These are phyloP conservation scores for Ustilaginoidea virens DNA, from an alignment of 2,329 filamentous ascomycete genomes.

Conservation along the genomic window DNA sequence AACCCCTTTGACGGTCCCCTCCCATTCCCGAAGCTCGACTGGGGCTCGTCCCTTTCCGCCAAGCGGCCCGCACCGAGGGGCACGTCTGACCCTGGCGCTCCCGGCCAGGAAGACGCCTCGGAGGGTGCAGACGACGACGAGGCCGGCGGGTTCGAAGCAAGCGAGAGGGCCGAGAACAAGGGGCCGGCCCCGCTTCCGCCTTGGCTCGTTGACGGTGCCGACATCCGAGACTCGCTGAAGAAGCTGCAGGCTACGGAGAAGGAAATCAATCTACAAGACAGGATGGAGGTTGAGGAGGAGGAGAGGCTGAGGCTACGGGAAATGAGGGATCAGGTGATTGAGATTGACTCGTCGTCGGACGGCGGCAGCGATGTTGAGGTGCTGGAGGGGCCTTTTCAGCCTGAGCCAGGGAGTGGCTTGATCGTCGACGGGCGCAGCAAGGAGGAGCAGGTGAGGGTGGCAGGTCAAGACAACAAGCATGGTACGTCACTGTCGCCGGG, in stretches of 20 bases:
- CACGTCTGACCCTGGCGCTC: conserved; percentile 9
- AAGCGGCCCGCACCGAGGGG: conserved; percentile 19
- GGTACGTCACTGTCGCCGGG: neutral
- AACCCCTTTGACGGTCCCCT: conserved; percentile 63
- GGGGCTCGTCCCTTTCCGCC: conserved; percentile 44
- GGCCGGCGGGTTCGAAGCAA: conserved; percentile 51
- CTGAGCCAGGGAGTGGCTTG: neutral
- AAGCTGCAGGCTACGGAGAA: conserved; percentile 40
- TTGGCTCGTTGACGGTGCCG: conserved; percentile 52
- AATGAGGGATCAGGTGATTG: conserved; percentile 36
- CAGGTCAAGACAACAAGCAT: neutral
- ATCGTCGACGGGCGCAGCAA: neutral
- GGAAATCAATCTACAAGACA: conserved; percentile 49
- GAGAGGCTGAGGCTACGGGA: conserved; percentile 28
- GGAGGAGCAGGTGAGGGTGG: neutral
- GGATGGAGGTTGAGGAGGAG: conserved; percentile 40
- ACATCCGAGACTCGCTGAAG: conserved; percentile 48
- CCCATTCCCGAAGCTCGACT: conserved; percentile 77
- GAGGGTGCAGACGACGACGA: conserved; percentile 29
- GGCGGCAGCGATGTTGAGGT: conserved; percentile 42
- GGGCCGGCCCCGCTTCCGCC: conserved; percentile 51
- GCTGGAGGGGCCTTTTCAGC: conserved; percentile 28
- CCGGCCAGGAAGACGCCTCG: conserved; percentile 7
- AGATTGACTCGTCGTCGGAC: conserved; percentile 47
- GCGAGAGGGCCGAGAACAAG: conserved; percentile 23